Base-by-base conservation (phyloP, 139 green algal species). In the Zygnema cylindricum region DNA sequence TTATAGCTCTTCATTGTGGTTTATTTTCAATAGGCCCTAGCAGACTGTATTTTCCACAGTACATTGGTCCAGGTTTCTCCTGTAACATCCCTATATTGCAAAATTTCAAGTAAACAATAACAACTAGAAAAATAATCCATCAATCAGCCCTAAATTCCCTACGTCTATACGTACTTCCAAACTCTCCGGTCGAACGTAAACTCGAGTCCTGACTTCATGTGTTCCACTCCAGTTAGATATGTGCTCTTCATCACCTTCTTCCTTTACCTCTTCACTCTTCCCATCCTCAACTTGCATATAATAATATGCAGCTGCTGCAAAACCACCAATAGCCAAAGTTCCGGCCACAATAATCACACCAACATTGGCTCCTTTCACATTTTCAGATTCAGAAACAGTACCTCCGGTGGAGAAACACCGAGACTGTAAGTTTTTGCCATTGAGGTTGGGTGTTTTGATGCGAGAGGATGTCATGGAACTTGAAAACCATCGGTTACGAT, bases 171-270 rank as follows among this genome's bases (percentile, higher is more conserved):
- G n/a, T 75, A 77, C 79, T 69, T 93, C 91, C 83, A 95, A 81
- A 25, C 77, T 96, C 88, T 98, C 96, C 0, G 97, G 96, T 79
- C 96, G 92, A 88, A 96, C 96, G 32, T 94, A 94, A n/a, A 85
- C 89, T 77, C 93, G 94, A 76, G 41, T 76, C 69, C 1, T 0
- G 1, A 93, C 92, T 71, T 95, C 91, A 85, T 99, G 96, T n/a
- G 97, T 99, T 76, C 87, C 95, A 30, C 94, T 97, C 97, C 97
- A 99, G 93, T 99, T 99, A 41, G 94, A 87, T n/a, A 97, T 69
- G 1, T 93, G 55, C 85, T 87, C 87, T 71, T 89, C 84, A 35
- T 36, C 35, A 23, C 55, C 3, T 38, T 91, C 36, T 43, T 86
- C 40, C 2, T 21, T 7, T 43, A 16, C 79, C 84, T 43, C 55